Evolutionary conservation across 2,329 filamentous ascomycete species (phyloP).

Genomic region (Teratosphaeria nubilosa): DNA sequence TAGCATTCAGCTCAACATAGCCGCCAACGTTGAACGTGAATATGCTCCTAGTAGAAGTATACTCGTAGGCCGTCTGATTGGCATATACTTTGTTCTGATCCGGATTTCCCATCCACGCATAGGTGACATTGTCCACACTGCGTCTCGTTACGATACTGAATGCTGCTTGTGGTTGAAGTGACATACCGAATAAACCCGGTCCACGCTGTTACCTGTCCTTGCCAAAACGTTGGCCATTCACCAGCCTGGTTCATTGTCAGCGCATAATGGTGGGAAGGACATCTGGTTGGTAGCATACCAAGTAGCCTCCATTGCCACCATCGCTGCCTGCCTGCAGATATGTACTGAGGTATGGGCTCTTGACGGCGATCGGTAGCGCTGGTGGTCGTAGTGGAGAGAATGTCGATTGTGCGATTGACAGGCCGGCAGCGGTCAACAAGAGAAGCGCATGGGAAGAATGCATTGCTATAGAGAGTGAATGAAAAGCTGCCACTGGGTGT

Average conservation of each 20-base stretch:
- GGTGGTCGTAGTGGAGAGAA: conserved; percentile 58
- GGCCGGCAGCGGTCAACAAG: neutral
- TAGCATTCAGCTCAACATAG: conserved; percentile 54
- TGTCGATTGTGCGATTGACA: conserved; percentile 33
- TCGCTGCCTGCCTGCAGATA: conserved; percentile 53
- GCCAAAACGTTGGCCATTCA: conserved; percentile 43
- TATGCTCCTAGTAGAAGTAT: conserved; percentile 61
- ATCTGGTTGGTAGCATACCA: conserved; percentile 41
- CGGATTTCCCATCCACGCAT: conserved; percentile 58
- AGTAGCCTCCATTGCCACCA: conserved; percentile 53
- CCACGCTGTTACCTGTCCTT: conserved; percentile 52
- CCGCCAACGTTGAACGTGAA: conserved; percentile 56
- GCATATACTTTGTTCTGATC: conserved; percentile 36
- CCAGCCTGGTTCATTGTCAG: conserved; percentile 14
- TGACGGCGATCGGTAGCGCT: conserved; percentile 61
- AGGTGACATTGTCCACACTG: conserved; percentile 53
- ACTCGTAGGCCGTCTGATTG: conserved; percentile 54
- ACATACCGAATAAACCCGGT: conserved; percentile 46
- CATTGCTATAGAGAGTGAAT: neutral
- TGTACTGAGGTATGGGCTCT: conserved; percentile 62
- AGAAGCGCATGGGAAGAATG: neutral
- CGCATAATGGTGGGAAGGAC: conserved; percentile 38
- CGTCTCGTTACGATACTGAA: neutral
- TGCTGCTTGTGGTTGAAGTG: neutral
- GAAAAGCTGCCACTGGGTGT: neutral